A percentile compares a stretch with the other conserved stretches of the same genome.
Conservation (phyloP, 2,329 filamentous ascomycete genomes). For the Kalmusia sp. region DNA sequence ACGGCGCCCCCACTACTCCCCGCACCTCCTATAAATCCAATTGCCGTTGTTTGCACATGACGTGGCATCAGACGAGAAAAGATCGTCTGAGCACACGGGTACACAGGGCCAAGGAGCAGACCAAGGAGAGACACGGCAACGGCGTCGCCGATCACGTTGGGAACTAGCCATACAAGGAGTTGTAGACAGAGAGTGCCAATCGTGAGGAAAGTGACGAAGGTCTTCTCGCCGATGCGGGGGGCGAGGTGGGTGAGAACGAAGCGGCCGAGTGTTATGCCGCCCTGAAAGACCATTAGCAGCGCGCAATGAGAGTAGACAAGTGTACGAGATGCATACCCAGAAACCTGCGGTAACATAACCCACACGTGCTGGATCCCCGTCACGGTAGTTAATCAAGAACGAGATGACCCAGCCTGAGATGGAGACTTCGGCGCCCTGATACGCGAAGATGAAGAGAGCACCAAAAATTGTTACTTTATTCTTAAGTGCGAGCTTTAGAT, state of each 20-base stretch:
- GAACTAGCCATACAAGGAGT: conserved; percentile 79
- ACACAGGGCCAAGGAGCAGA: conserved; percentile 78
- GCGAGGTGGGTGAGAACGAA: conserved; percentile 74
- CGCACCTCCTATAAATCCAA: conserved; percentile 73
- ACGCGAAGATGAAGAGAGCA: conserved; percentile 82
- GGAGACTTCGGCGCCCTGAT: conserved; percentile 84
- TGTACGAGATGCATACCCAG: conserved; percentile 57
- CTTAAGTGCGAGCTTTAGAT: conserved; percentile 58
- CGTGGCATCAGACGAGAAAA: conserved; percentile 67
- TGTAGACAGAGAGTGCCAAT: conserved; percentile 71
- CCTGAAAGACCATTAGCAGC: conserved; percentile 50
- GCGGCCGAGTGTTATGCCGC: conserved; percentile 77
- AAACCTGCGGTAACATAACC: conserved; percentile 80
- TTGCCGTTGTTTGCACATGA: conserved; percentile 66
- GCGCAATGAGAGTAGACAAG: background rate
- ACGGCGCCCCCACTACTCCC: conserved; percentile 73
- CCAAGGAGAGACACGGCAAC: conserved; percentile 68
- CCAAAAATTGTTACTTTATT: conserved; percentile 72
- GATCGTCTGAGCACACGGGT: conserved; percentile 73
- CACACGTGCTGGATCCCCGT: conserved; percentile 72
- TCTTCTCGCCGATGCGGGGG: conserved; percentile 72
- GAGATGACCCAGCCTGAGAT: conserved; percentile 89
- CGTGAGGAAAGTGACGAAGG: conserved; percentile 69
- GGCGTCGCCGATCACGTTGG: conserved; percentile 67
- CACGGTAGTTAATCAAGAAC: conserved; percentile 76